A percentile compares a stretch with the other conserved stretches of the same genome.
phyloP scores from a whole-genome alignment of 106 monocot genomes.

The Dioscorea alata region DNA sequence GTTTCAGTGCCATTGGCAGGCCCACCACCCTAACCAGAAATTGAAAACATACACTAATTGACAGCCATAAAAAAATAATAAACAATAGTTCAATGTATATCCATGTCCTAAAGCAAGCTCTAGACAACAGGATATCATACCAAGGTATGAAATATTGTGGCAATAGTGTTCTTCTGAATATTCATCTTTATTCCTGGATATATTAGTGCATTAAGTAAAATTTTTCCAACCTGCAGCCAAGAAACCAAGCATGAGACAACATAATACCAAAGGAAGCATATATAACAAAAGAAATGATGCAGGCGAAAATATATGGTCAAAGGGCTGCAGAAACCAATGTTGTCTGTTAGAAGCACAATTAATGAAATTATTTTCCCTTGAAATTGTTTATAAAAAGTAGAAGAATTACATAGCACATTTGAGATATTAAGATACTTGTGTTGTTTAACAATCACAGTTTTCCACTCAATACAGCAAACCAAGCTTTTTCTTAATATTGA shows the following conservation, averaged over 20 bases:
- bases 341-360: too few species aligned
- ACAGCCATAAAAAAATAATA: background rate
- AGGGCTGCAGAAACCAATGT: too few species aligned
- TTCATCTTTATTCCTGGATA: constrained; percentile 86
- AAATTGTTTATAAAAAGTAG: too few species aligned
- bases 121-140: constrained; percentile 16
- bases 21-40: constrained; percentile 22
- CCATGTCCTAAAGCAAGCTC: background rate
- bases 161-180: constrained; percentile 74
- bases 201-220: constrained; percentile 88
- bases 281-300: background rate
- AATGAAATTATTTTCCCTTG: too few species aligned
- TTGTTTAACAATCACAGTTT: too few species aligned
- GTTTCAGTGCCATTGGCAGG: constrained; percentile 15
- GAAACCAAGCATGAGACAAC: background rate
- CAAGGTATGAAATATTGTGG: constrained; percentile 79
- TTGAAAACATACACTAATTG: background rate
- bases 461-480: background rate
- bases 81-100: background rate
- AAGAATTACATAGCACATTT: too few species aligned
- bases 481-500: background rate
- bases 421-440: too few species aligned
- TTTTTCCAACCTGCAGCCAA: constrained; percentile 69
- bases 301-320: too few species aligned
- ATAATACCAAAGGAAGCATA: background rate